A percentile compares a stretch with the other conserved stretches of the same genome.
Conservation (phyloP, 345 rosid genomes). For the Citrus medica region DNA sequence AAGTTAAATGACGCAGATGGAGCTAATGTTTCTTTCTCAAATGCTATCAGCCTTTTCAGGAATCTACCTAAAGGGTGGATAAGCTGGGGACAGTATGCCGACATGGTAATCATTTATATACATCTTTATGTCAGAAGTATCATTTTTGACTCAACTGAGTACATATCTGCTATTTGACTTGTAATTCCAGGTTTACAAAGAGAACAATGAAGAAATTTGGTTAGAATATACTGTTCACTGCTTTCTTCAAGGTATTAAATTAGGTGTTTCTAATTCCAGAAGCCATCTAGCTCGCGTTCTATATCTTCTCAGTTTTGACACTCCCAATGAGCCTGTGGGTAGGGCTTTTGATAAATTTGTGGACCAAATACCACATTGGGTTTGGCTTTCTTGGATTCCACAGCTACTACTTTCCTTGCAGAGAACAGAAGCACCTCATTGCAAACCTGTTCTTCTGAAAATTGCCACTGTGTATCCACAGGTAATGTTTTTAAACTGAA, state of each 20-base stretch:
- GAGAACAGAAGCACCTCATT: conserved; percentile 97
- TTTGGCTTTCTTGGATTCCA: conserved; percentile 99
- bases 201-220: conserved; percentile 88
- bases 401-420: conserved; percentile 94
- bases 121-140: conserved; percentile 6
- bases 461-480: conserved; percentile 92
- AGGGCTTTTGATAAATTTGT: conserved; percentile 89
- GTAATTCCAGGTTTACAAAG: conserved; percentile 70
- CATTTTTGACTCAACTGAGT: not conserved
- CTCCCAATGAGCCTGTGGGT: conserved; percentile 86
- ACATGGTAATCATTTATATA: conserved; percentile 57
- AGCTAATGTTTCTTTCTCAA: conserved; percentile 83
- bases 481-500: conserved; percentile 34
- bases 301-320: conserved; percentile 95
- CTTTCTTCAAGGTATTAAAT: conserved; percentile 98
- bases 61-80: conserved; percentile 98
- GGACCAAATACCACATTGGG: conserved; percentile 98
- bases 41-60: conserved; percentile 81
- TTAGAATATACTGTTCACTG: conserved; percentile 94
- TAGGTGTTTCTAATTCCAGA: conserved; percentile 90
- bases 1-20: conserved; percentile 75
- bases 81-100: conserved; percentile 99
- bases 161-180: conserved; percentile 18
- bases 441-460: conserved; percentile 92
- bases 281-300: conserved; percentile 96